phyloP scores from a whole-genome alignment of 2,329 filamentous ascomycete genomes.

The Penicillium nordicum region DNA sequence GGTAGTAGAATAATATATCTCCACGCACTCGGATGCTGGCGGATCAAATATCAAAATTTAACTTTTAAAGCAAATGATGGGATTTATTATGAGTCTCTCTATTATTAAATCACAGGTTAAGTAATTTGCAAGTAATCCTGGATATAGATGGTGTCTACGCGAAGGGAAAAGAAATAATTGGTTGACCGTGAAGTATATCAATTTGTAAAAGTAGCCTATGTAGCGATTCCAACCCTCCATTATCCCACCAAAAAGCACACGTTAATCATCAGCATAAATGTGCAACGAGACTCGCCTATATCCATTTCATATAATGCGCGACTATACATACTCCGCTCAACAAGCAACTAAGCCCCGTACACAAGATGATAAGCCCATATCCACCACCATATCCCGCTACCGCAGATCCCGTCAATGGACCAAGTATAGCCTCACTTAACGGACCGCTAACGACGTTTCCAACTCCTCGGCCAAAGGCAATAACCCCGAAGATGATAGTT shows the following conservation, averaged over 20 bases:
- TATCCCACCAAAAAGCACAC: neutral
- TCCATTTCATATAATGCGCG: slow-evolving; percentile 19
- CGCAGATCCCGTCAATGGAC: slow-evolving; percentile 14
- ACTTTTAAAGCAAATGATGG: neutral
- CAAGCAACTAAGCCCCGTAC: slow-evolving; percentile 26
- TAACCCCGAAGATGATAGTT: slow-evolving; percentile 48
- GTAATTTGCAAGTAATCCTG: too few relatives aligned
- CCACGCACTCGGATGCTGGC: neutral
- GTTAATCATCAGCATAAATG: slow-evolving; percentile 1
- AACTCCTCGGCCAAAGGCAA: slow-evolving; percentile 51
- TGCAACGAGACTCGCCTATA: slow-evolving; percentile 5
- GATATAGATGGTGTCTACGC: too few relatives aligned
- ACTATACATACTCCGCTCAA: slow-evolving; percentile 27
- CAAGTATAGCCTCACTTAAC: slow-evolving; percentile 45
- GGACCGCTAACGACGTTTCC: slow-evolving; percentile 52
- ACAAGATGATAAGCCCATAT: slow-evolving; percentile 29
- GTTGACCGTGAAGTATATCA: neutral
- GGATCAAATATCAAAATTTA: neutral
- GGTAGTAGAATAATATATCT: neutral
- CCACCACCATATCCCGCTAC: slow-evolving; percentile 26
- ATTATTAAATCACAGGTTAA: too few relatives aligned
- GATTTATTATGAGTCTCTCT: too few relatives aligned
- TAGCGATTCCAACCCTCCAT: neutral
- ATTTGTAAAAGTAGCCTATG: neutral
- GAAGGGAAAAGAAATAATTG: too few relatives aligned